Conservation (phyloP, 2,329 filamentous ascomycete species). For the Conoideocrella luteorostrata region DNA sequence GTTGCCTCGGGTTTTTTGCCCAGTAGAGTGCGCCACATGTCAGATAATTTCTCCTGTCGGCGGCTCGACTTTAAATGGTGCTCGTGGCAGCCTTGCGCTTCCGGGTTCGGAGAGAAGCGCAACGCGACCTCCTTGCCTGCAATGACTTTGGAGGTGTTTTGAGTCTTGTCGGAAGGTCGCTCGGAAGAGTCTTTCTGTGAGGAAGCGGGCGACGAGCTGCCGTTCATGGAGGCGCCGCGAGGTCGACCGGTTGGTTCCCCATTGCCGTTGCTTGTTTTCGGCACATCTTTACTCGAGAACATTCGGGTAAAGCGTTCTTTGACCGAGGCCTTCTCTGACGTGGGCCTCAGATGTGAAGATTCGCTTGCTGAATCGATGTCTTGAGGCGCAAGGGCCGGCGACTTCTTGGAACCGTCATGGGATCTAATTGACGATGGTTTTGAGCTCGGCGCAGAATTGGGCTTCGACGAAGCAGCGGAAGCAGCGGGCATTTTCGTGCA, state of each 20-base stretch:
- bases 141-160: conserved; percentile 23
- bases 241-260: conserved; percentile 26
- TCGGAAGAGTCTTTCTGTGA: conserved; percentile 38
- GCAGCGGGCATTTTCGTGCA: conserved; percentile 6
- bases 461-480: conserved; percentile 6
- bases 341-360: conserved; percentile 22
- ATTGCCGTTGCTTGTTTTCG: conserved; percentile 27
- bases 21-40: conserved; percentile 82
- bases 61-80: conserved; percentile 86
- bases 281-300: conserved; percentile 53
- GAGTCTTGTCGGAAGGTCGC: conserved; percentile 17
- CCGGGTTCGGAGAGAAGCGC: conserved; percentile 45
- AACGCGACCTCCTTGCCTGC: conserved; percentile 32
- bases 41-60: conserved; percentile 88
- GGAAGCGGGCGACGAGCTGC: conserved; percentile 28
- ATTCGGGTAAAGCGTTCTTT: conserved; percentile 60
- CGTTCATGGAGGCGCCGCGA: conserved; percentile 28
- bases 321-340: conserved; percentile 52
- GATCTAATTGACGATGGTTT: conserved; percentile 23
- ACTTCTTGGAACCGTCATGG: conserved; percentile 34
- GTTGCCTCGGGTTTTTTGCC: conserved; percentile 73
- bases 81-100: conserved; percentile 65
- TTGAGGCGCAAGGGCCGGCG: conserved; percentile 33
- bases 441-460: conserved; percentile 8
- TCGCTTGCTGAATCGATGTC: conserved; percentile 27